Evolutionary conservation across 371 early-diverging fungal species (phyloP).

Genomic region (Circinella umbellata): DNA sequence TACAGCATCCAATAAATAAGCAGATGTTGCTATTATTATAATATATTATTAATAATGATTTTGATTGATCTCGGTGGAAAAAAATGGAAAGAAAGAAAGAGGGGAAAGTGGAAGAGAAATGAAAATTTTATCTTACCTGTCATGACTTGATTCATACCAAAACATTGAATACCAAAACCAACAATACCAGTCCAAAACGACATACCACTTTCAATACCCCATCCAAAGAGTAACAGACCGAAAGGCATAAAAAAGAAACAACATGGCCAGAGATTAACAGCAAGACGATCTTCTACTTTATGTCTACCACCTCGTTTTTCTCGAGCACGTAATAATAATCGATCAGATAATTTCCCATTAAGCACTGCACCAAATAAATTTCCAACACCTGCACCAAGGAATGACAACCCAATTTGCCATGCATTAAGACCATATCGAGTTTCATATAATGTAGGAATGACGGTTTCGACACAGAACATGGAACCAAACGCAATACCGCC

Average conservation of each 20-base stretch:
- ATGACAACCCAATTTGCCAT: conserved; percentile 44
- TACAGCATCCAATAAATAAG: conserved; percentile 52
- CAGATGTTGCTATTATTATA: conserved; percentile 27
- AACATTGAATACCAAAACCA: conserved; percentile 46
- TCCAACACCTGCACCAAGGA: conserved; percentile 53
- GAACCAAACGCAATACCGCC: conserved; percentile 56
- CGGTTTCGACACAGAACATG: conserved; percentile 53
- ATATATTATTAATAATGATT: no score
- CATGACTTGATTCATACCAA: conserved; percentile 31
- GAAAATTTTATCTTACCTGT: not conserved
- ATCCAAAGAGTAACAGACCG: conserved; percentile 53
- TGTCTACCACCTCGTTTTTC: conserved; percentile 25
- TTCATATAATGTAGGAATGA: conserved; percentile 38
- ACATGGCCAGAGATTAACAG: conserved; percentile 34
- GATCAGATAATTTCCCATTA: conserved; percentile 30
- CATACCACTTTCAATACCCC: conserved; percentile 41
- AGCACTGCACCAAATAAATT: conserved; percentile 42
- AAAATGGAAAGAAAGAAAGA: no score
- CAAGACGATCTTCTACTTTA: conserved; percentile 32
- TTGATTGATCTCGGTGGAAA: no score
- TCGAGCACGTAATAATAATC: conserved; percentile 29
- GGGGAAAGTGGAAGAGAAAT: no score
- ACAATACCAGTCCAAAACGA: conserved; percentile 47
- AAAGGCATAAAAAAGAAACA: conserved; percentile 46
- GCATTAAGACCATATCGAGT: conserved; percentile 36